Conservation (phyloP, 176 grass and related monocot species). For the Avena sativa region DNA sequence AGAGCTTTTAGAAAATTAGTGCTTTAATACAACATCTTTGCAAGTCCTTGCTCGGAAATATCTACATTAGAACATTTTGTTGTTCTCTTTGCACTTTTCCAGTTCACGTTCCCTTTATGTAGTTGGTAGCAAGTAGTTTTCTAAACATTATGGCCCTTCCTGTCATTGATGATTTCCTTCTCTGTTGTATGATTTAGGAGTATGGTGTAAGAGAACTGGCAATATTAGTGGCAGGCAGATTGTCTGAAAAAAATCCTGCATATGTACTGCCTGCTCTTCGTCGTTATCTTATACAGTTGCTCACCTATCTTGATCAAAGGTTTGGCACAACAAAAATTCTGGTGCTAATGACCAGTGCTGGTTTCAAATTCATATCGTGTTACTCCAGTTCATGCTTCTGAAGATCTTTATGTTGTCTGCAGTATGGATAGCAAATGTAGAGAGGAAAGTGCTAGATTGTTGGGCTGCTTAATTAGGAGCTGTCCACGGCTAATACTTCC, state of each 20-base stretch:
- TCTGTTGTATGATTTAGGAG: slow-evolving; percentile 64
- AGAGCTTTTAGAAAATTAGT: slow-evolving; percentile 1
- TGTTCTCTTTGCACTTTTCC: slow-evolving; percentile 20
- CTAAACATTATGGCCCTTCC: background rate
- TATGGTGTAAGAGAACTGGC: slow-evolving; percentile 90
- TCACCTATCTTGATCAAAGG: slow-evolving; percentile 97
- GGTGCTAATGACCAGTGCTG: background rate
- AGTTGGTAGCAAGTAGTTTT: slow-evolving; percentile 32
- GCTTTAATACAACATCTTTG: slow-evolving; percentile 19
- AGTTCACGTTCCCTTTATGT: background rate
- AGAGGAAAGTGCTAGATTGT: slow-evolving; percentile 89
- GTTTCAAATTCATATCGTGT: slow-evolving; percentile 20
- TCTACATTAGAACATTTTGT: slow-evolving; percentile 1
- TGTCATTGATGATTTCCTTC: slow-evolving; percentile 13
- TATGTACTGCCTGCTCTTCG: slow-evolving; percentile 98
- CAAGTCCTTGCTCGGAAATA: slow-evolving; percentile 11
- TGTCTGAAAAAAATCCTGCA: slow-evolving; percentile 99
- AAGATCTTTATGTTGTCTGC: slow-evolving; percentile 45
- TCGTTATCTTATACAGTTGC: slow-evolving; percentile 93
- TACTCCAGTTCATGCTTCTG: slow-evolving; percentile 1
- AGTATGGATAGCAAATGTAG: slow-evolving; percentile 97
- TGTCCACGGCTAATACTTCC: slow-evolving; percentile 93
- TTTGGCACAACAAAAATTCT: slow-evolving; percentile 37
- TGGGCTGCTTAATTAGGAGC: slow-evolving; percentile 92
- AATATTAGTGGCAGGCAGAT: slow-evolving; percentile 88